Conservation (phyloP, 257 asterid genomes). For the Henckelia pumila region DNA sequence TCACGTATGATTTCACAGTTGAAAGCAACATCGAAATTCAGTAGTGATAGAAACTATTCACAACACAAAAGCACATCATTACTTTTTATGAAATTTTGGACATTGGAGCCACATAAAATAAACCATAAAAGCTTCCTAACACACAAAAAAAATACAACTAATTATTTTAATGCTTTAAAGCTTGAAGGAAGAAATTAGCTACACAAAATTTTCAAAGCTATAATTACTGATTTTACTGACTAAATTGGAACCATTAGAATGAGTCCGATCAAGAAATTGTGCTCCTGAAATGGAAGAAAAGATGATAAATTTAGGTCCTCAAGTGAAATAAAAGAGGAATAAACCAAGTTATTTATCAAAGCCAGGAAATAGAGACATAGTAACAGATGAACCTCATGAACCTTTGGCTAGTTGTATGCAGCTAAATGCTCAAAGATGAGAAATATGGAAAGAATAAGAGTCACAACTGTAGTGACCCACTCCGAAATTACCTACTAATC, state of each 20-base stretch:
- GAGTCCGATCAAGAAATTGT: slow-evolving; percentile 84
- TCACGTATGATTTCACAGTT: slow-evolving; percentile 82
- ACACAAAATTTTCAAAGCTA: slow-evolving; percentile 22
- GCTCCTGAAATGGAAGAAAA: slow-evolving; percentile 70
- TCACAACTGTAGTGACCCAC: too few species aligned
- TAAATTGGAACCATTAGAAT: slow-evolving; percentile 98
- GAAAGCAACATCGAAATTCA: slow-evolving; percentile 76
- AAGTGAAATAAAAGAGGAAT: slow-evolving; percentile 3
- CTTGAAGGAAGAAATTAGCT: slow-evolving; percentile 13
- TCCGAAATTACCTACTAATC: too few species aligned
- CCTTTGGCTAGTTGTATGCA: too few species aligned
- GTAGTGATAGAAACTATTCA: slow-evolving; percentile 73
- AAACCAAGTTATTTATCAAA: slow-evolving; percentile 2
- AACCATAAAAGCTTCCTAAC: too few species aligned
- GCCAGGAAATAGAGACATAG: too few species aligned
- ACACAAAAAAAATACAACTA: too few species aligned
- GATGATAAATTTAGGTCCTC: slow-evolving; percentile 18
- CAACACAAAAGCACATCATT: slow-evolving; percentile 7
- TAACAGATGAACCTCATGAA: too few species aligned
- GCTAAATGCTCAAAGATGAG: too few species aligned
- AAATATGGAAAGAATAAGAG: too few species aligned
- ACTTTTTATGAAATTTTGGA: background rate
- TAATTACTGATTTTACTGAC: slow-evolving; percentile 95
- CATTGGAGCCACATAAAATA: background rate
- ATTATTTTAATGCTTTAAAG: too few species aligned